Evolutionary conservation across 2,329 filamentous ascomycete species (phyloP).

Genomic region (Monilinia fructigena): DNA sequence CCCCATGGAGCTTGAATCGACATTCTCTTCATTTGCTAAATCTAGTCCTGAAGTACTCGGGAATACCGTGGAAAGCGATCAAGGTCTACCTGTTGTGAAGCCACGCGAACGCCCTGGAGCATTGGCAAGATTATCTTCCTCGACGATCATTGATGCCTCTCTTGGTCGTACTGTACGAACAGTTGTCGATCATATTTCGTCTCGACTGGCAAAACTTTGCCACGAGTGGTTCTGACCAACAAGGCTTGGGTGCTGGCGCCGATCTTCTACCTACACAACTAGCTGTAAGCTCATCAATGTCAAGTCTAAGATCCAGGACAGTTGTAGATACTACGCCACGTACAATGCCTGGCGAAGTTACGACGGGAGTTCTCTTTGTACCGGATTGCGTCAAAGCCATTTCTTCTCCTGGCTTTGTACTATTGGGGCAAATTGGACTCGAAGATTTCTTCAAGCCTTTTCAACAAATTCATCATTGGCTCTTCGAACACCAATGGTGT

Average conservation of each 20-base stretch:
- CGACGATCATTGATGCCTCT: not conserved
- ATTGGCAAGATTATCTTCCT: not conserved
- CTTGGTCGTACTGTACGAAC: not conserved
- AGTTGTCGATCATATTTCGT: not conserved
- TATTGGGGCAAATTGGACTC: not conserved
- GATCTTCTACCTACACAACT: not conserved
- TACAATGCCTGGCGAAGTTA: not conserved
- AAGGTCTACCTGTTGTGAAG: not conserved
- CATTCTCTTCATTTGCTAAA: not conserved
- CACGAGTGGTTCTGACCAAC: not conserved
- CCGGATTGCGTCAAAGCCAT: not conserved
- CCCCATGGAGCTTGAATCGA: not conserved
- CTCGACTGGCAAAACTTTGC: slow-evolving; percentile 1
- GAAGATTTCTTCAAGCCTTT: not conserved
- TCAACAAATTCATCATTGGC: not conserved
- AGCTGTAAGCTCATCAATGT: not conserved
- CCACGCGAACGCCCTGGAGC: not conserved
- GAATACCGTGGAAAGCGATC: not conserved
- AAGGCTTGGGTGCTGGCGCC: not conserved
- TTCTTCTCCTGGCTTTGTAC: not conserved
- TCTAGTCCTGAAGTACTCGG: not conserved
- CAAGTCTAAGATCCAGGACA: slow-evolving; percentile 4
- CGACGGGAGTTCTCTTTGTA: not conserved
- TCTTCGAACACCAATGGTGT: not conserved
- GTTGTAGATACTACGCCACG: not conserved